A percentile compares a stretch with the other conserved stretches of the same genome.
phyloP scores from a whole-genome alignment of 2,329 filamentous ascomycete genomes.

The Orbilia blumenaviensis region DNA sequence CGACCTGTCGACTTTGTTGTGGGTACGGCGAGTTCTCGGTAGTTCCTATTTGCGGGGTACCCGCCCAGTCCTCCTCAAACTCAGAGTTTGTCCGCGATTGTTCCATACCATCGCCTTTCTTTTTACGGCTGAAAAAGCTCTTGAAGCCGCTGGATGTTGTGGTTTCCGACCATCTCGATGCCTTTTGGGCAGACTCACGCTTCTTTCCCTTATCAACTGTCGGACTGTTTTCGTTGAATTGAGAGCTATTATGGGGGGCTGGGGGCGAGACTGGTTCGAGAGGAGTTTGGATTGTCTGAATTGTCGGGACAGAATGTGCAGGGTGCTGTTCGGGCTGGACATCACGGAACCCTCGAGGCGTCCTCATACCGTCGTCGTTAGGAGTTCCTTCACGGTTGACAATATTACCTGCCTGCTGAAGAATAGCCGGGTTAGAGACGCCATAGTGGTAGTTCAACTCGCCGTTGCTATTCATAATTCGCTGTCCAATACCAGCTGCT shows the following conservation, averaged over 20 bases:
- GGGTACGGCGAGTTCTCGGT: conserved; percentile 51
- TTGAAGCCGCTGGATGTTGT: conserved; percentile 87
- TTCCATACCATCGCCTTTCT: conserved; percentile 68
- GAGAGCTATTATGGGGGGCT: conserved; percentile 48
- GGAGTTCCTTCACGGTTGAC: conserved; percentile 78
- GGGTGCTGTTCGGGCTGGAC: conserved; percentile 15
- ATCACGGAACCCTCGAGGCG: conserved; percentile 41
- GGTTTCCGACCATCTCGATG: conserved; percentile 96
- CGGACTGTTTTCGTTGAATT: conserved; percentile 64
- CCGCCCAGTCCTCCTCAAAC: conserved; percentile 65
- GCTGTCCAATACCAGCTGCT: conserved; percentile 58
- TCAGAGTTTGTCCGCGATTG: conserved; percentile 83
- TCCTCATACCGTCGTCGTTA: conserved; percentile 54
- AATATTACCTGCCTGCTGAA: conserved; percentile 59
- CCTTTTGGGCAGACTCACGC: conserved; percentile 89
- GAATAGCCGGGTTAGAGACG: conserved; percentile 58
- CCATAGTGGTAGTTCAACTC: conserved; percentile 54
- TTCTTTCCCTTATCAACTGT: conserved; percentile 68
- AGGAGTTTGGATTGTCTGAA: conserved; percentile 54
- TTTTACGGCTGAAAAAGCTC: conserved; percentile 71
- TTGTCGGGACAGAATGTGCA: conserved; percentile 35
- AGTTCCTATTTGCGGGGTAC: conserved; percentile 41
- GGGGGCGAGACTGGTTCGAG: conserved; percentile 55
- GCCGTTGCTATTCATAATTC: conserved; percentile 55
- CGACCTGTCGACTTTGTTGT: conserved; percentile 51